Base-by-base conservation (phyloP, 2,329 filamentous ascomycete species). In the Aureobasidium sp. region DNA sequence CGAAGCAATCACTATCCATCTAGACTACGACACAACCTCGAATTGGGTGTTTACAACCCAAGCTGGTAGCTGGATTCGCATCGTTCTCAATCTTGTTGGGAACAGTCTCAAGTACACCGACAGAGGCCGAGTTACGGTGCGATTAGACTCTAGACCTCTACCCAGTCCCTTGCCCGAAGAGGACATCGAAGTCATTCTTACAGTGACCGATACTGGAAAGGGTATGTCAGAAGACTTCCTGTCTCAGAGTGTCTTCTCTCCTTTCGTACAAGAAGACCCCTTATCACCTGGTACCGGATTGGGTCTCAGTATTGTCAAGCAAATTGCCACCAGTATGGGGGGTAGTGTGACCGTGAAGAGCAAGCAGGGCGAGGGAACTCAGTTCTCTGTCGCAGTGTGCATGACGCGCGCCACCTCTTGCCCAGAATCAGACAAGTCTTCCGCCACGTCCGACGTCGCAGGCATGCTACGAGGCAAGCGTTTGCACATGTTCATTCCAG, bases 141-240 rank as follows among this genome's bases (percentile, higher is more conserved):
- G 34, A 2, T 17, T 65, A 2, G 34, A 59, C 8, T 52, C 52
- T 4, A 62, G 2, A 62, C 61, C 12, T 57, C 61, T 12, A n/a
- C 39, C 34, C 25, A 44, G 17, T 34, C 39, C 45, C 2, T 17
- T 22, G 15, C 45, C 52, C 15, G 25, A 58, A 29, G 57, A 55
- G 3, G 56, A 52, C n/a, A 31, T 51, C 8, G 41, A 55, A 17
- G 49, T 61, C 12, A 4, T 41, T 6, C 25, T 63, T 27, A 64
- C 64, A 11, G 81, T 90, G 0, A 75, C 77, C 0, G 87, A 90
- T 66, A 87, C 85, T 0, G 87, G 87, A 0, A 79, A 79, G 39
- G 87, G 87, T 1, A 90, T 90, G 56, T 81, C 81, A 0, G 76
- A 82, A 14, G 83, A 87, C 8, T 90, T 85, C 65, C 72, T 89